Evolutionary conservation across 768 basidiomycete genomes (phyloP).

Genomic region (Rhodosporidiobolus odoratus): DNA sequence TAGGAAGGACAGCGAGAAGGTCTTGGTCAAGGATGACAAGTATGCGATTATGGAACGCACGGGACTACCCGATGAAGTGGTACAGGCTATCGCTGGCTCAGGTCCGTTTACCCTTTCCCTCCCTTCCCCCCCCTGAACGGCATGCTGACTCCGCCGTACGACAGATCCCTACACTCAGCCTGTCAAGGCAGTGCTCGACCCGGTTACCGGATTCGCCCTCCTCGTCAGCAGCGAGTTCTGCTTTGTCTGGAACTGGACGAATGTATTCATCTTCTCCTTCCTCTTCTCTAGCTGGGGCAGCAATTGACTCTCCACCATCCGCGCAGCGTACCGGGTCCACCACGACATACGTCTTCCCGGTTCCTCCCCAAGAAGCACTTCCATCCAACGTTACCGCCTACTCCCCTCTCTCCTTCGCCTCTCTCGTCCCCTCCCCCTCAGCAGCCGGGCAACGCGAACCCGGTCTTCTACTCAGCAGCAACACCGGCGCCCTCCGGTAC

Average conservation of each 20-base stretch:
- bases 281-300: neutral
- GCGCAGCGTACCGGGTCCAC: constrained; percentile 42
- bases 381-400: constrained; percentile 26
- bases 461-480: constrained; percentile 71
- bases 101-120: constrained; percentile 14
- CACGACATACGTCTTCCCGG: constrained; percentile 45
- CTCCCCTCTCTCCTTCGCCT: constrained; percentile 43
- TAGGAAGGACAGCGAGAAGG: constrained; percentile 10
- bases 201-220: constrained; percentile 44
- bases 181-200: constrained; percentile 37
- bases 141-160: too few relatives aligned
- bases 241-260: constrained; percentile 46
- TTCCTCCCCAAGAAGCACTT: constrained; percentile 38
- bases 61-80: constrained; percentile 29
- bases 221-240: constrained; percentile 41
- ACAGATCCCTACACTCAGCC: constrained; percentile 30
- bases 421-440: constrained; percentile 43
- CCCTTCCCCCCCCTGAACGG: too few relatives aligned
- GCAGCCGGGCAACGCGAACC: constrained; percentile 61
- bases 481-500: constrained; percentile 66
- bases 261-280: constrained; percentile 26
- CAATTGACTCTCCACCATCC: neutral
- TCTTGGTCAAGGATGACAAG: constrained; percentile 31
- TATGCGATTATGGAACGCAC: constrained; percentile 23
- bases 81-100: constrained; percentile 19